Conservation (phyloP, 805 yeast species). For the Sugiyamaella smithiae region DNA sequence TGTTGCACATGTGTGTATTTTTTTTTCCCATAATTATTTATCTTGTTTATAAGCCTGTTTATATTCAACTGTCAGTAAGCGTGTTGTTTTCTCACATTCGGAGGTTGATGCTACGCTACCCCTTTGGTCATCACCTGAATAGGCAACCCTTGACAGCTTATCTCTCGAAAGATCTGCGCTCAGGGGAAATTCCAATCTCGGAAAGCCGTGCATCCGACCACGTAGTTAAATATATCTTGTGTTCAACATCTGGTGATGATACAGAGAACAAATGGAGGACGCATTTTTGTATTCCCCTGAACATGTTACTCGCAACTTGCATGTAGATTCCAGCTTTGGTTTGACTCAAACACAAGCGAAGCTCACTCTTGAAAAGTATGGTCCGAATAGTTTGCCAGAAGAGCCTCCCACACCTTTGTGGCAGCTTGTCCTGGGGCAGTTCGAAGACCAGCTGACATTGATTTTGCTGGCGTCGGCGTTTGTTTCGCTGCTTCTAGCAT, state of each 20-base stretch:
- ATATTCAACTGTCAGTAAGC: too few species aligned
- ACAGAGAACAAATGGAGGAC: constrained; percentile 17
- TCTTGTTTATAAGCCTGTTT: too few species aligned
- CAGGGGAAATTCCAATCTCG: too few species aligned
- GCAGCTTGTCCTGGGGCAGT: constrained; percentile 37
- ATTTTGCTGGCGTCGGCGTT: constrained; percentile 84
- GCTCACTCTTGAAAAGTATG: constrained; percentile 20
- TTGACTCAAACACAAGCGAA: constrained; percentile 25
- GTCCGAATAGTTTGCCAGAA: constrained; percentile 34
- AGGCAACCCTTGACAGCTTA: too few species aligned
- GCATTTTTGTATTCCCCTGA: constrained; percentile 13
- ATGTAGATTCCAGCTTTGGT: constrained; percentile 24
- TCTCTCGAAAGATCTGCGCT: too few species aligned
- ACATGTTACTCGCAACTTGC: constrained; percentile 18
- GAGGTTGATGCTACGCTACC: too few species aligned
- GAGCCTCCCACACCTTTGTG: constrained; percentile 38
- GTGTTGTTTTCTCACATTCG: too few species aligned
- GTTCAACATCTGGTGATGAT: too few species aligned
- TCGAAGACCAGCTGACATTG: constrained; percentile 82
- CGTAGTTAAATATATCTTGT: background rate
- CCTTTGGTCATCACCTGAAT: too few species aligned
- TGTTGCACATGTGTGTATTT: too few species aligned
- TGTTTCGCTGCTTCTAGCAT: constrained; percentile 83
- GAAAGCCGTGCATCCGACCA: constrained; percentile 2
- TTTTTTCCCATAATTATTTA: too few species aligned